Conservation (phyloP, 2,329 filamentous ascomycete species). For the Aspergillus persii region DNA sequence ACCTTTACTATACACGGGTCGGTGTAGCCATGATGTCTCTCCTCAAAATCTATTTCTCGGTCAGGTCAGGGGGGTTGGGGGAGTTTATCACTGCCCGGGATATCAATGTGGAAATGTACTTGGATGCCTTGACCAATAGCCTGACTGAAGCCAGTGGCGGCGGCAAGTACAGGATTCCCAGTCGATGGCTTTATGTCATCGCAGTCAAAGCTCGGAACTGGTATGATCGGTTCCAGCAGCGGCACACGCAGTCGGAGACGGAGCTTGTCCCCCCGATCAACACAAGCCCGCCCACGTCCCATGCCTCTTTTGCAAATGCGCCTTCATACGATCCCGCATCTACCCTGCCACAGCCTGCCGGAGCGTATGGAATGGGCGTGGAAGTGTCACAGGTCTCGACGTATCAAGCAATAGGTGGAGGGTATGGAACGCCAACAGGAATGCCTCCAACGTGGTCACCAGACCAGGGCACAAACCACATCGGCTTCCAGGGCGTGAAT, state of each 20-base stretch:
- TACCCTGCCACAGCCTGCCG: slow-evolving; percentile 8
- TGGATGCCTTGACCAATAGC: slow-evolving; percentile 29
- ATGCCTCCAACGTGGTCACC: slow-evolving; percentile 27
- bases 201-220: slow-evolving; percentile 33
- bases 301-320: slow-evolving; percentile 1
- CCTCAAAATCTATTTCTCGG: slow-evolving; percentile 35
- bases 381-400: slow-evolving; percentile 15
- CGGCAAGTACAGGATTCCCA: slow-evolving; percentile 34
- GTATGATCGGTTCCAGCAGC: slow-evolving; percentile 30
- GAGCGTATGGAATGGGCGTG: slow-evolving; percentile 15
- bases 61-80: slow-evolving; percentile 29
- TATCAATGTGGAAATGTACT: slow-evolving; percentile 32
- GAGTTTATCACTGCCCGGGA: slow-evolving; percentile 30
- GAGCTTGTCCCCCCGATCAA: slow-evolving; percentile 8
- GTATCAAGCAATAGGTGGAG: slow-evolving; percentile 19
- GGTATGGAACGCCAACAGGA: slow-evolving; percentile 18
- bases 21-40: slow-evolving; percentile 32
- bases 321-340: slow-evolving; percentile 7
- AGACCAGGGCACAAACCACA: slow-evolving; percentile 15
- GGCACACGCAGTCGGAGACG: slow-evolving; percentile 16
- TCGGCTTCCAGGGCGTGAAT: slow-evolving; percentile 8
- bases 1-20: slow-evolving; percentile 33
- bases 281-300: slow-evolving; percentile 1
- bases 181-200: slow-evolving; percentile 33
- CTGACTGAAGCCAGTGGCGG: slow-evolving; percentile 34